These are phyloP conservation scores for Colletotrichum sp. DNA, from an alignment of 2,329 filamentous ascomycete species.

Conservation along the genomic window DNA sequence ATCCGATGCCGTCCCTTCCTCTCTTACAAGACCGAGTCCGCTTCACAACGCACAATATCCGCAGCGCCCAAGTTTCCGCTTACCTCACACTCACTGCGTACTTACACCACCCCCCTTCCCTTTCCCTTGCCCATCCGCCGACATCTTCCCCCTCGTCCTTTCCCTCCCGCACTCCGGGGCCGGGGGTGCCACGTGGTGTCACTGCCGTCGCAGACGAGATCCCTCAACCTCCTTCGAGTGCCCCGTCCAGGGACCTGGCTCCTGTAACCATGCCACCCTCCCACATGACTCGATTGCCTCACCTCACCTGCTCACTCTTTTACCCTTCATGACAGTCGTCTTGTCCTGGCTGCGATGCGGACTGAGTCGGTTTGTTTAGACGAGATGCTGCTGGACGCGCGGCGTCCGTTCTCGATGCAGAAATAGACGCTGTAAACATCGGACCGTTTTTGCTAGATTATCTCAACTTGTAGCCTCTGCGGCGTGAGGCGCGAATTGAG, in stretches of 20 bases:
- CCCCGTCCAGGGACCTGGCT: background rate
- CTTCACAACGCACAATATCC: background rate
- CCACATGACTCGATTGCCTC: background rate
- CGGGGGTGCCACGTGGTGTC: constrained; percentile 4
- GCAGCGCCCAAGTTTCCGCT: background rate
- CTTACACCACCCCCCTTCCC: background rate
- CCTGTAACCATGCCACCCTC: background rate
- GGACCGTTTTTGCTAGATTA: background rate
- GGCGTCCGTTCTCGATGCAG: background rate
- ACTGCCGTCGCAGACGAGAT: background rate
- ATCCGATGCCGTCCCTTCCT: background rate
- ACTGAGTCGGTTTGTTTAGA: background rate
- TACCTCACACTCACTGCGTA: background rate
- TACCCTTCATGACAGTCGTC: background rate
- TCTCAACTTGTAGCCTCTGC: background rate
- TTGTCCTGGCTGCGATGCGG: background rate
- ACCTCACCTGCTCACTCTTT: background rate
- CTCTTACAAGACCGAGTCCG: background rate
- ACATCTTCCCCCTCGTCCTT: background rate
- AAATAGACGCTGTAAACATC: background rate
- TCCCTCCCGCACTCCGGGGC: background rate
- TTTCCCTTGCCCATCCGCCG: background rate
- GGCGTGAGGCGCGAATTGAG: background rate
- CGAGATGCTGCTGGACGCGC: background rate
- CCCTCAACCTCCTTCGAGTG: background rate